Conservation (phyloP, 352 stramenopile species). For the Pythium volutum region DNA sequence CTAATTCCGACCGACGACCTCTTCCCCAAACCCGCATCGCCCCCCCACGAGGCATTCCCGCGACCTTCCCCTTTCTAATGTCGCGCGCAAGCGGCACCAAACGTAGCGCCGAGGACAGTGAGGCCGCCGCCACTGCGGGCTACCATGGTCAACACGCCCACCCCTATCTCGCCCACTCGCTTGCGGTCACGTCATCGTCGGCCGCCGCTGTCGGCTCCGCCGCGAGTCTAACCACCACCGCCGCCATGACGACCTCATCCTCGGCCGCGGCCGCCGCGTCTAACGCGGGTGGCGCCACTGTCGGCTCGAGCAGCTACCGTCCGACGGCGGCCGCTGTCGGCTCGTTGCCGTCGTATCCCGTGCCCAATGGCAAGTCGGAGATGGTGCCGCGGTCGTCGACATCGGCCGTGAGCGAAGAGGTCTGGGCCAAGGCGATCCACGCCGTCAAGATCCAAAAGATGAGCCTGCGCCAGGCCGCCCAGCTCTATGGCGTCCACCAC, state of each 20-base stretch:
- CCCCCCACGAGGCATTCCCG: neutral
- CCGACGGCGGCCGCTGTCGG: constrained; percentile 1
- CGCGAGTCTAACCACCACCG: neutral
- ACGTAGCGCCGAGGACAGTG: neutral
- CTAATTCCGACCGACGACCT: neutral
- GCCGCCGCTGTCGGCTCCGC: neutral
- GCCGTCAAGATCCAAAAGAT: constrained; percentile 65
- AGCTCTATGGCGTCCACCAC: constrained; percentile 65
- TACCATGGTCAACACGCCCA: neutral
- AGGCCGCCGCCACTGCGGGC: neutral
- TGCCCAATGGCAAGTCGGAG: constrained; percentile 15
- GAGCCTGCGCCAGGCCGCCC: constrained; percentile 48
- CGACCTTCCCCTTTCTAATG: neutral
- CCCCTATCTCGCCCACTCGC: neutral
- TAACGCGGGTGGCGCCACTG: neutral
- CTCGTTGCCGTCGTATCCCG: neutral
- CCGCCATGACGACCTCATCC: neutral
- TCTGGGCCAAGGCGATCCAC: constrained; percentile 65
- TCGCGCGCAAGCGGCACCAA: constrained; percentile 1
- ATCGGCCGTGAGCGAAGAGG: constrained; percentile 37
- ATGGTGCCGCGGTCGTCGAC: constrained; percentile 24
- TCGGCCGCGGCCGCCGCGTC: neutral
- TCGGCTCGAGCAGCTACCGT: neutral
- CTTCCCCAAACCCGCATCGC: neutral
- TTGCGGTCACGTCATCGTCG: neutral